A percentile compares a stretch with the other conserved stretches of the same genome.
These are phyloP conservation scores for Ceratobasidium sp. DNA, from an alignment of 1,284 basidiomycete genomes.

Conservation along the genomic window DNA sequence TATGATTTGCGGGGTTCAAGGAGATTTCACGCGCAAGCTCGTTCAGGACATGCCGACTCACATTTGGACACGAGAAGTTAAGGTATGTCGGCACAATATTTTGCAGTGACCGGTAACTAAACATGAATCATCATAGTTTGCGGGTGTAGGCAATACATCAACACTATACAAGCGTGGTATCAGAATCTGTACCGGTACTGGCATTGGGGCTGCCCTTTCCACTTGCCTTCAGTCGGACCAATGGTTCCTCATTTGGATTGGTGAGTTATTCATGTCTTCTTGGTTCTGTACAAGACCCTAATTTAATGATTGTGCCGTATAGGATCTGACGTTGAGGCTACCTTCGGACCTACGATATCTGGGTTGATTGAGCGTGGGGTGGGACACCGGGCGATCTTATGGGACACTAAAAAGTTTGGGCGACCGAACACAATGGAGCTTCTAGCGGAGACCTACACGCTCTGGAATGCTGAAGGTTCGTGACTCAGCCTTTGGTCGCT, in stretches of 20 bases:
- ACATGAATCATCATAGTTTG: slow-evolving; percentile 52
- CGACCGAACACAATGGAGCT: slow-evolving; percentile 60
- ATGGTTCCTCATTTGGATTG: slow-evolving; percentile 38
- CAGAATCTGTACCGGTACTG: slow-evolving; percentile 60
- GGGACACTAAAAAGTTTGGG: slow-evolving; percentile 49
- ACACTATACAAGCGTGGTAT: slow-evolving; percentile 60
- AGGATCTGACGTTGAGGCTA: slow-evolving; percentile 60
- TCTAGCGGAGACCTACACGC: slow-evolving; percentile 56
- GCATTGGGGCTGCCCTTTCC: slow-evolving; percentile 59
- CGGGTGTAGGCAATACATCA: slow-evolving; percentile 60
- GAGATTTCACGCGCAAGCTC: slow-evolving; percentile 76
- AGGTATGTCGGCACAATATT: slow-evolving; percentile 58
- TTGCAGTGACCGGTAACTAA: slow-evolving; percentile 35
- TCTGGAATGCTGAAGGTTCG: slow-evolving; percentile 61
- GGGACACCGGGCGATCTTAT: slow-evolving; percentile 52
- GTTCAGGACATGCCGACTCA: slow-evolving; percentile 72
- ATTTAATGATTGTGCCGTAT: slow-evolving; percentile 63
- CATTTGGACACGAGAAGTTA: slow-evolving; percentile 77
- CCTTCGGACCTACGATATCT: slow-evolving; percentile 59
- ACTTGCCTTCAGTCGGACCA: slow-evolving; percentile 53
- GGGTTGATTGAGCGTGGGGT: slow-evolving; percentile 65
- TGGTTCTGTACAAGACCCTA: not conserved
- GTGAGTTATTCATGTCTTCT: slow-evolving; percentile 59
- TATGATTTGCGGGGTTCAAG: slow-evolving; percentile 80
- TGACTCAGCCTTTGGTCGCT: not conserved